Percentiles rank a stretch among this genome's conserved stretches.
Evolutionary conservation across 2,329 filamentous ascomycete species (phyloP).

Genomic region (Sphaerulina populicola): DNA sequence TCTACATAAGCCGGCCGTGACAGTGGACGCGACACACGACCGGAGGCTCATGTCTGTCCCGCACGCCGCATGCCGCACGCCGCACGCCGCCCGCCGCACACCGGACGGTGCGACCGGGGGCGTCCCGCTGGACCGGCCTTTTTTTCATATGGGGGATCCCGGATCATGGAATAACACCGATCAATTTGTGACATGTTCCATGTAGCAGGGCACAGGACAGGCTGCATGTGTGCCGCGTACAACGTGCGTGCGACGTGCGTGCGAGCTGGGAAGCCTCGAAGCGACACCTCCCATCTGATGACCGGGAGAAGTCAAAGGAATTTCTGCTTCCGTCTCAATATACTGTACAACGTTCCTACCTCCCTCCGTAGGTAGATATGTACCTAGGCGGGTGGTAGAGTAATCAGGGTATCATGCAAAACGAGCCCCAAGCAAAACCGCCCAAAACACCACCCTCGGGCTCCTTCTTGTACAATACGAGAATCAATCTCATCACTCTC

Average conservation of each 20-base stretch:
- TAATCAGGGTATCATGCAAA: neutral
- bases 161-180: neutral
- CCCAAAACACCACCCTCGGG: neutral
- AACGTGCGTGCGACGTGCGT: too few species aligned
- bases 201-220: too few species aligned
- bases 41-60: too few species aligned
- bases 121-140: too few species aligned
- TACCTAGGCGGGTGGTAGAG: too few species aligned
- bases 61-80: too few species aligned
- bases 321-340: neutral
- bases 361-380: too few species aligned
- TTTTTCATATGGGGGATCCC: too few species aligned
- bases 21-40: neutral
- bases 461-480: neutral
- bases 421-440: too few species aligned
- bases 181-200: neutral
- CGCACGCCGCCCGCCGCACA: too few species aligned
- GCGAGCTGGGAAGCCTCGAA: neutral
- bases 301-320: neutral
- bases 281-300: neutral
- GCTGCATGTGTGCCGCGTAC: neutral
- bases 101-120: neutral
- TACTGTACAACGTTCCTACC: too few species aligned
- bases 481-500: neutral
- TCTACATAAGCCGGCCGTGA: neutral